phyloP scores from a whole-genome alignment of 2,329 filamentous ascomycete genomes.

The Tolypocladium guangdongense region DNA sequence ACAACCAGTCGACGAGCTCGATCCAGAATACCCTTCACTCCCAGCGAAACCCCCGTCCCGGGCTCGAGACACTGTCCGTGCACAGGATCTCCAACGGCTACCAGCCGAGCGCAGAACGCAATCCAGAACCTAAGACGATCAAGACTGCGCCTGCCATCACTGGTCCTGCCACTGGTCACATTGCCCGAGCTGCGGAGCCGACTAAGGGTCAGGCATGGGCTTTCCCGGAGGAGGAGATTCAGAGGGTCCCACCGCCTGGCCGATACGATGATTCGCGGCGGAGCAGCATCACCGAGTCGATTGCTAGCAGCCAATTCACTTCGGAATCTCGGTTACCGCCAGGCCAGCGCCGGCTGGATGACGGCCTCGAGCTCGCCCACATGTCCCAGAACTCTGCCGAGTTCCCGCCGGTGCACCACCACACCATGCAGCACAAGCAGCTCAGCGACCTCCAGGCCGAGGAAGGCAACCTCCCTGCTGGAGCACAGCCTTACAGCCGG shows the following conservation, averaged over 20 bases:
- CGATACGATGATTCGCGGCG: slow-evolving; percentile 55
- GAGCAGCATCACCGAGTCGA: slow-evolving; percentile 66
- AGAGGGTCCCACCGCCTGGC: slow-evolving; percentile 29
- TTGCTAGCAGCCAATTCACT: slow-evolving; percentile 71
- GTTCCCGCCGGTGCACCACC: slow-evolving; percentile 56
- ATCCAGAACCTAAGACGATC: slow-evolving; percentile 43
- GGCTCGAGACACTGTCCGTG: slow-evolving; percentile 39
- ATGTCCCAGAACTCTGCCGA: slow-evolving; percentile 41
- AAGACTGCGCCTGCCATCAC: slow-evolving; percentile 68
- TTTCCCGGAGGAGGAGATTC: slow-evolving; percentile 63
- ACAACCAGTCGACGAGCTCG: slow-evolving; percentile 66
- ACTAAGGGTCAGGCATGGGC: slow-evolving; percentile 79
- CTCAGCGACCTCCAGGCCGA: slow-evolving; percentile 55
- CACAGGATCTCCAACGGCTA: slow-evolving; percentile 56
- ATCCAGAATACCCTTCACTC: slow-evolving; percentile 61
- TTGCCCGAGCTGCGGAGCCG: slow-evolving; percentile 62
- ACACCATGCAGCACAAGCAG: slow-evolving; percentile 64
- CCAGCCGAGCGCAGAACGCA: slow-evolving; percentile 47
- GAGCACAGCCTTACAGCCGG: slow-evolving; percentile 66
- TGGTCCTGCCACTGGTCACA: slow-evolving; percentile 53
- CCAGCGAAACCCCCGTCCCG: slow-evolving; percentile 48
- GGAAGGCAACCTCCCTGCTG: slow-evolving; percentile 36
- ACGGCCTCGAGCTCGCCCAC: slow-evolving; percentile 40
- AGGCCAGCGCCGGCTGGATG: slow-evolving; percentile 63
- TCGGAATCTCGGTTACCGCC: slow-evolving; percentile 60